Base-by-base conservation (phyloP, 2,329 filamentous ascomycete genomes). In the Monosporascus sp. region DNA sequence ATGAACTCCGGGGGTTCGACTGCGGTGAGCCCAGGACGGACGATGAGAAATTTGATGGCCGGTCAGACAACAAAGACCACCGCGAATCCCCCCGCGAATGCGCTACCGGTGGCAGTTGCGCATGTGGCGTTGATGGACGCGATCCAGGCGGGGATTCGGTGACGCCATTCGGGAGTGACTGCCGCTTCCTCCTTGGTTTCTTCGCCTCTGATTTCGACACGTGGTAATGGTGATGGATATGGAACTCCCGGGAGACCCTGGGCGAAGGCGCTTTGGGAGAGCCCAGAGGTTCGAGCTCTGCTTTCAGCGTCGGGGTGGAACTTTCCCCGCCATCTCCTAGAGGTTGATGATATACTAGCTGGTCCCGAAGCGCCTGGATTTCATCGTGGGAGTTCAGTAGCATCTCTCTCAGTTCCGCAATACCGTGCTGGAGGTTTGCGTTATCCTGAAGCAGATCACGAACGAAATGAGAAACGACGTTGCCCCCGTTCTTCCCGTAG, bases 371-470 rank as follows among this genome's bases (percentile, higher is more conserved):
- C 44, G 81, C 82, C 67, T 96, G 90, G 3, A 97, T 94, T 71
- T 99, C 93, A 63, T 96, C 89, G 64, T 97, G 96, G 3, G 93
- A 96, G 66, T 83, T 91, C 63, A 90, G 81, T 22, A 99, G 78
- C 84, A 99, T 86, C 67, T 96, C 92, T 18, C 92, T 82, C 47
- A 99, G 74, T 72, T 99, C 94, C 50, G 92, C 83, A 55, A 97
- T 95, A 17, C 91, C 91, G 57, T 94, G 80, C 68, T 99, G 94
- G 45, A 99, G 75, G 61, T 90, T 96, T 9, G 92, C 90, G 65
- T 99, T 99, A 69, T 99, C 94, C 64, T 96, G 87, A 18, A 99
- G 76, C 52, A 99, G 89, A 68, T 97, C 94, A 60, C 92, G 90
- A 52, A 99, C 94, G 62, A 99, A 97, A 65, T 95, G 90, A 20